phyloP scores from a whole-genome alignment of 1,139 yeast species.

The Taiozyma sp. region DNA sequence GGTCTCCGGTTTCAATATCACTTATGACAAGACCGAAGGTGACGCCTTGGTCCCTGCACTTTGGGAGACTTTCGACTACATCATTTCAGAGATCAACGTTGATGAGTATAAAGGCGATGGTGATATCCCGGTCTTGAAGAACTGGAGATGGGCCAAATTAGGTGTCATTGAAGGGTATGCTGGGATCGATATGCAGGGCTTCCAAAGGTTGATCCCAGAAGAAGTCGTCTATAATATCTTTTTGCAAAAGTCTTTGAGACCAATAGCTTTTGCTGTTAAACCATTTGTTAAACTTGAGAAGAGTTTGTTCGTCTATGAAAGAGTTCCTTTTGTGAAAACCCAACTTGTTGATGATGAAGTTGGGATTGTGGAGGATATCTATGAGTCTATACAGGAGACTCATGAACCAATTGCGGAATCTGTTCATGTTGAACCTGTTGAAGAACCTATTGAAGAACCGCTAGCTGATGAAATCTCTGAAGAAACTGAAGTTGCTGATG shows the following conservation, averaged over 20 bases:
- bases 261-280: constrained; percentile 13
- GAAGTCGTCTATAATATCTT: constrained; percentile 12
- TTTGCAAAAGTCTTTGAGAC: constrained; percentile 8
- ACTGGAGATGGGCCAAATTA: constrained; percentile 36
- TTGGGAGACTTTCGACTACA: constrained; percentile 56
- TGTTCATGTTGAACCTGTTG: neutral
- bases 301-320: constrained; percentile 29
- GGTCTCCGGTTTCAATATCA: constrained; percentile 30
- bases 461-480: neutral
- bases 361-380: neutral
- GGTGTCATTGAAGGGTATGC: constrained; percentile 32
- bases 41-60: constrained; percentile 29
- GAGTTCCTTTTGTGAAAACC: constrained; percentile 14
- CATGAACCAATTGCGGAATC: neutral
- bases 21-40: constrained; percentile 75
- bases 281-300: constrained; percentile 24
- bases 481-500: neutral
- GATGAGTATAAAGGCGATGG: constrained; percentile 14
- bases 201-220: constrained; percentile 14
- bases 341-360: neutral
- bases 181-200: constrained; percentile 28
- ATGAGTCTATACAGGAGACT: neutral
- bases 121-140: constrained; percentile 18
- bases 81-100: constrained; percentile 46
- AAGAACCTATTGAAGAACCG: neutral